These are phyloP conservation scores for Peronosclerospora sorghi DNA, from an alignment of 352 stramenopile genomes.

Conservation along the genomic window DNA sequence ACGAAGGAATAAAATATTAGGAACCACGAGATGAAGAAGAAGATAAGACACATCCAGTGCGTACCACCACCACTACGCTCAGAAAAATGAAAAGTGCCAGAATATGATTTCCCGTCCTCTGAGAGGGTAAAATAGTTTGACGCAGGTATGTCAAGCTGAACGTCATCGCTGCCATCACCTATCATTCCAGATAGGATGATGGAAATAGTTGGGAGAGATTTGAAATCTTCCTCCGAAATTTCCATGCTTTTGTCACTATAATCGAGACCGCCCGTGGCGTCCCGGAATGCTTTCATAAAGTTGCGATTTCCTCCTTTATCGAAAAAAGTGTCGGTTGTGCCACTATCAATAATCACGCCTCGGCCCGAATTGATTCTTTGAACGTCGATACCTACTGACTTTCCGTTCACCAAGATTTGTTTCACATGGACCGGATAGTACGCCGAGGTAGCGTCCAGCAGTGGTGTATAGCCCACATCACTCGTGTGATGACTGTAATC, in stretches of 20 bases:
- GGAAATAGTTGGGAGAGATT: slow-evolving; percentile 44
- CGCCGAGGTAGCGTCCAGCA: slow-evolving; percentile 31
- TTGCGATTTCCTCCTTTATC: slow-evolving; percentile 25
- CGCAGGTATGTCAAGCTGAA: slow-evolving; percentile 52
- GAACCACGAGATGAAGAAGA: background rate
- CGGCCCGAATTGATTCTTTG: slow-evolving; percentile 51
- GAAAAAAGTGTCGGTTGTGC: slow-evolving; percentile 82
- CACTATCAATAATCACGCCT: slow-evolving; percentile 79
- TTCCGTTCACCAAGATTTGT: slow-evolving; percentile 48
- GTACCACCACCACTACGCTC: slow-evolving; percentile 67
- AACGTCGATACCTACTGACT: slow-evolving; percentile 31
- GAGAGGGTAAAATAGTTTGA: slow-evolving; percentile 52
- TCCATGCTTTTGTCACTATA: slow-evolving; percentile 56
- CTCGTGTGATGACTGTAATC: slow-evolving; percentile 66
- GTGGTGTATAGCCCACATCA: slow-evolving; percentile 50
- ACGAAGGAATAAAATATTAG: slow-evolving; percentile 2
- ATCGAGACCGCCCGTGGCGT: slow-evolving; percentile 27
- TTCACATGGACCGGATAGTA: slow-evolving; percentile 82
- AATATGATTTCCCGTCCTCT: slow-evolving; percentile 38
- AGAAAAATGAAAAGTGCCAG: slow-evolving; percentile 75
- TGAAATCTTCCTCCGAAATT: slow-evolving; percentile 28
- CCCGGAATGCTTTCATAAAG: slow-evolving; percentile 45
- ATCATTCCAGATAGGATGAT: slow-evolving; percentile 50
- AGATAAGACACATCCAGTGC: slow-evolving; percentile 2
- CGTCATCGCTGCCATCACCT: slow-evolving; percentile 30